Conservation (phyloP, 139 green algal genomes). For the Haematococcus lacustris region DNA sequence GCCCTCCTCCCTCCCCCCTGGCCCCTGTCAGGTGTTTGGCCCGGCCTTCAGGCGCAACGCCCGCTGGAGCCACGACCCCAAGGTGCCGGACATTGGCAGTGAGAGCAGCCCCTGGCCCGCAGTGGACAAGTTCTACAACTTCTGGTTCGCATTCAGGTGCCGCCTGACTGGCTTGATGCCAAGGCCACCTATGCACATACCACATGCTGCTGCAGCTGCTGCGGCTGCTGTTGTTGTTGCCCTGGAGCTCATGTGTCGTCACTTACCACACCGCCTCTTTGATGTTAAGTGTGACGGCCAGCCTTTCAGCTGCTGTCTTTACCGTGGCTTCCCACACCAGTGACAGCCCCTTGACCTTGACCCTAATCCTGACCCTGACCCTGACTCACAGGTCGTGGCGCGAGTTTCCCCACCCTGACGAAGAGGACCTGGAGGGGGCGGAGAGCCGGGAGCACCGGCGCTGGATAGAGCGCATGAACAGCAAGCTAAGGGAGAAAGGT, state of each 20-base stretch:
- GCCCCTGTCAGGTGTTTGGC: slow-evolving; percentile 87
- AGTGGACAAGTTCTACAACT: slow-evolving; percentile 91
- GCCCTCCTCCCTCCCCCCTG: too few species aligned
- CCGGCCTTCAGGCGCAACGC: slow-evolving; percentile 86
- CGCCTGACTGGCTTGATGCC: too few species aligned
- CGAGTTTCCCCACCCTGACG: slow-evolving; percentile 93
- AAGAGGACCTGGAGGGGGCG: slow-evolving; percentile 85
- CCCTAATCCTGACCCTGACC: too few species aligned
- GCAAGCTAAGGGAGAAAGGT: slow-evolving; percentile 83
- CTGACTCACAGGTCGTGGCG: slow-evolving; percentile 90
- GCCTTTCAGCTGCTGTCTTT: too few species aligned
- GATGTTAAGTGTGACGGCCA: too few species aligned
- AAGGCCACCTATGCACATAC: too few species aligned
- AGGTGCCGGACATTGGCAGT: slow-evolving; percentile 74
- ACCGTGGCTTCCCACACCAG: too few species aligned
- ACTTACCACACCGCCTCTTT: too few species aligned
- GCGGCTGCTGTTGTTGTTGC: too few species aligned
- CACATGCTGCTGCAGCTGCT: too few species aligned
- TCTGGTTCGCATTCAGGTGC: slow-evolving; percentile 76
- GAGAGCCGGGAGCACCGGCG: slow-evolving; percentile 77
- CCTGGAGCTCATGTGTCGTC: too few species aligned
- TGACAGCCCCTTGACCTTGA: too few species aligned
- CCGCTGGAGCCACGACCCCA: slow-evolving; percentile 63
- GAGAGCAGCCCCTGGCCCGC: slow-evolving; percentile 33
- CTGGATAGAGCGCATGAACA: slow-evolving; percentile 90